These are phyloP conservation scores for Mrakia frigida DNA, from an alignment of 768 basidiomycete species.

Conservation along the genomic window DNA sequence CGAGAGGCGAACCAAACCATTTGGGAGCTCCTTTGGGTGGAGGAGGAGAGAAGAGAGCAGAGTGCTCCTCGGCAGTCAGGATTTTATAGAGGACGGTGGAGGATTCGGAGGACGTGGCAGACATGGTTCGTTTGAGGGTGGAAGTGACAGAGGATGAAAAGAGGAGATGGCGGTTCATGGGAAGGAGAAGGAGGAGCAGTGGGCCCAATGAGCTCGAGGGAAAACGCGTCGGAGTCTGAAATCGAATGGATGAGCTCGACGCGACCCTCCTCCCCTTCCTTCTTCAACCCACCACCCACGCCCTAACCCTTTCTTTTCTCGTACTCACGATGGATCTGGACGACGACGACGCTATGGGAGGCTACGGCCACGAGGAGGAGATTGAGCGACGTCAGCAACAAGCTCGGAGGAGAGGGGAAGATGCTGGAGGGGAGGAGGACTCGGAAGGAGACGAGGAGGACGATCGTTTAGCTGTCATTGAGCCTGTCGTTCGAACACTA, in stretches of 20 bases:
- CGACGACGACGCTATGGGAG: slow-evolving; percentile 25
- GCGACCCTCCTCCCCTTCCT: not conserved
- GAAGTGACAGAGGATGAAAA: not conserved
- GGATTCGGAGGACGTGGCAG: slow-evolving; percentile 5
- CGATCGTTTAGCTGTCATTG: slow-evolving; percentile 34
- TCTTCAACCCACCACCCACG: not conserved
- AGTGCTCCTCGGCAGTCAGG: slow-evolving; percentile 24
- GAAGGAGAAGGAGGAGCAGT: not conserved
- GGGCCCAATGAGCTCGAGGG: not conserved
- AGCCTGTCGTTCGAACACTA: slow-evolving; percentile 43
- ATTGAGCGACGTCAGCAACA: slow-evolving; percentile 13
- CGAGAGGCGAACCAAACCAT: slow-evolving; percentile 21
- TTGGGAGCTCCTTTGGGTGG: not conserved
- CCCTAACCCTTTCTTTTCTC: not conserved
- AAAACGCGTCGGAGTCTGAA: not conserved
- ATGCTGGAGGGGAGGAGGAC: slow-evolving; percentile 7
- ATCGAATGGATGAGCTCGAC: not conserved
- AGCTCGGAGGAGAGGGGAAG: not conserved
- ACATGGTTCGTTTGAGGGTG: not conserved
- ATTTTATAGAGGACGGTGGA: slow-evolving; percentile 32
- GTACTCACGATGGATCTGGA: not conserved
- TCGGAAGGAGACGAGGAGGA: slow-evolving; percentile 30
- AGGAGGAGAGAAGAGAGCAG: slow-evolving; percentile 16
- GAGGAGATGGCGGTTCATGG: slow-evolving; percentile 1
- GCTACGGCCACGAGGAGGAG: slow-evolving; percentile 31